A percentile compares a stretch with the other conserved stretches of the same genome.
Conservation (phyloP, 2,329 filamentous ascomycete genomes). For the Dactylonectria estremocensis region DNA sequence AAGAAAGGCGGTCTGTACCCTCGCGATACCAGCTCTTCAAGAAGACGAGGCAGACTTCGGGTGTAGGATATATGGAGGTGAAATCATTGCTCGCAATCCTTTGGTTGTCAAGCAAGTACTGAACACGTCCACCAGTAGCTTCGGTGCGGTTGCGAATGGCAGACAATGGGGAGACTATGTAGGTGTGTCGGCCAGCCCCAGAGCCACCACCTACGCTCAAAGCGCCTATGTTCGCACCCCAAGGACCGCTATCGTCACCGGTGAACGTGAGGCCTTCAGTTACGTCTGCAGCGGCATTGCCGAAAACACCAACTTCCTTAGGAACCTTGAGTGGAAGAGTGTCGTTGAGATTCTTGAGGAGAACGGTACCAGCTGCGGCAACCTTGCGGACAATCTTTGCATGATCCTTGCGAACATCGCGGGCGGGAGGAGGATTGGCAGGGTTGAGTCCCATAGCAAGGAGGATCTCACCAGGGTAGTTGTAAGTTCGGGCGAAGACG, state of each 20-base stretch:
- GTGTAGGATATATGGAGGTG: constrained; percentile 70
- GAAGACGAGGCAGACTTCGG: constrained; percentile 77
- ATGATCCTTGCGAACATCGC: constrained; percentile 72
- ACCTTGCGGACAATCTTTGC: constrained; percentile 73
- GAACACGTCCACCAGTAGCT: constrained; percentile 65
- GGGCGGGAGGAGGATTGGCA: constrained; percentile 61
- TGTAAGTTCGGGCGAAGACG: not conserved
- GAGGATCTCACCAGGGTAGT: too few species aligned
- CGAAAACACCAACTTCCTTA: constrained; percentile 71
- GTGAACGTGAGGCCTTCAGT: constrained; percentile 43
- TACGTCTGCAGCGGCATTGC: constrained; percentile 71
- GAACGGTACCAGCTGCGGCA: constrained; percentile 70
- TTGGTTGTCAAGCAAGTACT: constrained; percentile 72
- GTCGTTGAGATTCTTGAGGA: constrained; percentile 76
- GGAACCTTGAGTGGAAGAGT: constrained; percentile 71
- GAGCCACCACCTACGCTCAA: constrained; percentile 80
- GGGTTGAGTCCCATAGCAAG: too few species aligned
- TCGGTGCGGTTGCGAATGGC: constrained; percentile 73
- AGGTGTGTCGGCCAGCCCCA: constrained; percentile 75
- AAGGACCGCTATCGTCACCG: constrained; percentile 59
- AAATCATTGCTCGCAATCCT: constrained; percentile 67
- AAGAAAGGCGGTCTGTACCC: constrained; percentile 66
- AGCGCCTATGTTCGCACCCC: constrained; percentile 64
- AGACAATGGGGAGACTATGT: constrained; percentile 75
- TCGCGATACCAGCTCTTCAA: constrained; percentile 78